A percentile compares a stretch with the other conserved stretches of the same genome.
Conservation (phyloP, 2,329 filamentous ascomycete genomes). For the Akanthomyces muscarius region DNA sequence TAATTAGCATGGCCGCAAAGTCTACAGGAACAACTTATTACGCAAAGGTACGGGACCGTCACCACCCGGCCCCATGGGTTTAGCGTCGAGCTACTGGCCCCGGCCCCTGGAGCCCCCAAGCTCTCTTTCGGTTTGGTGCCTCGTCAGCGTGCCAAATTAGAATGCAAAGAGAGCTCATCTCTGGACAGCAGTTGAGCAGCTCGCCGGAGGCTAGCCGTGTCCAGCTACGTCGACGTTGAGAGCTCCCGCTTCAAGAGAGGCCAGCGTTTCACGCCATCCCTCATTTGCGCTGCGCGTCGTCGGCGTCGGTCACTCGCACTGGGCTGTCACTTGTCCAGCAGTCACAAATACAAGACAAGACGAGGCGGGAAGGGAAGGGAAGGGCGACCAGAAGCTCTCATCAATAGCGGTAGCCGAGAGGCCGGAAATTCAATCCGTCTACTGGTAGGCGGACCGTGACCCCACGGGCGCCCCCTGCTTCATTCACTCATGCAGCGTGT, state of each 20-base stretch:
- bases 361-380: not conserved
- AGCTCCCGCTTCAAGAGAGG: not conserved
- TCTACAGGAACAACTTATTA: no score
- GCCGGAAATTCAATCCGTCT: not conserved
- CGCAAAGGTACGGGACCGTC: not conserved
- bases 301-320: not conserved
- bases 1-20: not conserved
- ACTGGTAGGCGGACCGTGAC: not conserved
- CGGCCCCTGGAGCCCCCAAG: not conserved
- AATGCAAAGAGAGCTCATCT: not conserved
- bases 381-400: not conserved
- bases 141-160: constrained; percentile 1
- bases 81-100: constrained; percentile 4
- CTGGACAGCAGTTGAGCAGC: no score
- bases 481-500: not conserved
- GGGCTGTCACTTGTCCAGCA: not conserved
- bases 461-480: not conserved
- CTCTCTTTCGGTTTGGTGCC: not conserved
- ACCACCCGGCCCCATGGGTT: not conserved
- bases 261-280: constrained; percentile 7
- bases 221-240: not conserved
- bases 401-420: not conserved
- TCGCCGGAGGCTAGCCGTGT: not conserved
- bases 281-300: not conserved
- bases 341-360: not conserved